Percentiles rank a stretch among this genome's conserved stretches.
Evolutionary conservation across 1,284 basidiomycete species (phyloP).

Genomic region (Meira miltonrushii): DNA sequence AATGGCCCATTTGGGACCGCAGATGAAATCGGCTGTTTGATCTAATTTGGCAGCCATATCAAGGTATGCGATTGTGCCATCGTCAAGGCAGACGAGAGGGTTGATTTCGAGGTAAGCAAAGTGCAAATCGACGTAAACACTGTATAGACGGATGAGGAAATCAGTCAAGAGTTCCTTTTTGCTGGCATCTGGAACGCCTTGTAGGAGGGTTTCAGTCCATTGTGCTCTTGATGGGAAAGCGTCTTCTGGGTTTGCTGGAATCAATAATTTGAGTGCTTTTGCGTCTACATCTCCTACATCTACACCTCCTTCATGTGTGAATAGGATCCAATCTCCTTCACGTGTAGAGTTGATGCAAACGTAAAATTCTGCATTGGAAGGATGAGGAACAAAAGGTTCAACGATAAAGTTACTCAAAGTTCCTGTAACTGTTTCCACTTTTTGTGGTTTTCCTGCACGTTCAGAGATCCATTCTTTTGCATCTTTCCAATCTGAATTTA

Average conservation of each 20-base stretch:
- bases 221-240: constrained; percentile 73
- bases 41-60: constrained; percentile 99
- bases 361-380: constrained; percentile 90
- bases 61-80: constrained; percentile 82
- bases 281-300: constrained; percentile 98
- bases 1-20: constrained; percentile 97
- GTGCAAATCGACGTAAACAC: constrained; percentile 79
- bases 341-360: constrained; percentile 95
- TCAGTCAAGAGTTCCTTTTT: constrained; percentile 55
- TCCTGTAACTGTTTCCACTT: constrained; percentile 85
- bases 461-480: constrained; percentile 70
- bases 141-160: constrained; percentile 91
- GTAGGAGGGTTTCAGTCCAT: constrained; percentile 43
- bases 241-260: constrained; percentile 74
- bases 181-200: constrained; percentile 29
- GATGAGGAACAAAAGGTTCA: constrained; percentile 95
- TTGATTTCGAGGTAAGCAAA: constrained; percentile 99
- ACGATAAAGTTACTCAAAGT: constrained; percentile 96
- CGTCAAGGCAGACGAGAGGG: constrained; percentile 90
- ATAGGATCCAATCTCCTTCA: constrained; percentile 92
- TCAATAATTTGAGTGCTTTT: constrained; percentile 81
- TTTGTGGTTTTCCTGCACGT: constrained; percentile 86
- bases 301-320: constrained; percentile 98
- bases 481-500: constrained; percentile 87
- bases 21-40: constrained; percentile 91